Conservation (phyloP, 345 rosid species). For the Lagerstroemia speciosa region DNA sequence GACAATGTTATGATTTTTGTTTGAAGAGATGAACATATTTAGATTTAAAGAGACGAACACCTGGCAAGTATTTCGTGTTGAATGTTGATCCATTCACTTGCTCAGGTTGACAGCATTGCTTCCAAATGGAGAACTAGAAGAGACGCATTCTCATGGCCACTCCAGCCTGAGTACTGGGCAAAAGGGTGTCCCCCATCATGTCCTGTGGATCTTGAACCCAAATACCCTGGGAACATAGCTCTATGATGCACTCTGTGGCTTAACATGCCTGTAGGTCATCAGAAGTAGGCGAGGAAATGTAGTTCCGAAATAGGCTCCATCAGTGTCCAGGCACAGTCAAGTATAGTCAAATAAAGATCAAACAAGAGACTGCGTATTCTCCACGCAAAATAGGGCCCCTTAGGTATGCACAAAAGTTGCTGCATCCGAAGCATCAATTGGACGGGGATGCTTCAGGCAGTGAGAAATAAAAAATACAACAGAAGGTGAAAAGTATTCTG, state of each 20-base stretch:
- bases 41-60: no score
- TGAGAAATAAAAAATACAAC: background rate
- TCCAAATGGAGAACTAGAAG: background rate
- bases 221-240: conserved; percentile 88
- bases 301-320: conserved; percentile 92
- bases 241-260: conserved; percentile 75
- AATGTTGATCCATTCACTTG: background rate
- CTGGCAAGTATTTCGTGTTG: background rate
- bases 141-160: background rate
- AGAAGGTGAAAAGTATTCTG: conserved; percentile 58
- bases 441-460: background rate
- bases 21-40: no score
- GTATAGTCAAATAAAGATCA: conserved; percentile 14
- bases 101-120: background rate
- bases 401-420: background rate
- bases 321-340: conserved; percentile 66
- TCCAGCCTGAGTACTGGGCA: background rate
- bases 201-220: conserved; percentile 88
- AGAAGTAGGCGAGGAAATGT: conserved; percentile 90
- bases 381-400: background rate
- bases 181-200: conserved; percentile 23
- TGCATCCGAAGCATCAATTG: background rate
- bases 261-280: conserved; percentile 83
- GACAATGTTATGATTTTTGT: background rate
- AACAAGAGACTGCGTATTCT: background rate